These are phyloP conservation scores for Flaveria bidentis DNA, from an alignment of 129 eudicot species.

Conservation along the genomic window DNA sequence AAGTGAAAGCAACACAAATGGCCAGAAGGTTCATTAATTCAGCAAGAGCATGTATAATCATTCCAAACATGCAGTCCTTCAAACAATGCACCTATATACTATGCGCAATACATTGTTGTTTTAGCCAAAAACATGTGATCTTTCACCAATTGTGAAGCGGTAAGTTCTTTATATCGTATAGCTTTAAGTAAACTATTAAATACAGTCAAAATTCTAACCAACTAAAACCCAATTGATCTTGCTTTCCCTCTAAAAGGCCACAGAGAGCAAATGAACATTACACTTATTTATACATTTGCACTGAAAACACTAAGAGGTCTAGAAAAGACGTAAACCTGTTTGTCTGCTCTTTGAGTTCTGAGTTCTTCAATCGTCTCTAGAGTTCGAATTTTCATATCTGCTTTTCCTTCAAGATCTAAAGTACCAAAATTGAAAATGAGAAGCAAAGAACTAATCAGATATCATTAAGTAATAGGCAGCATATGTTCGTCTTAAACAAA, in stretches of 20 bases:
- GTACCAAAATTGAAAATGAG: background rate
- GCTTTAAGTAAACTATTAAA: background rate
- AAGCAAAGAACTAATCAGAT: background rate
- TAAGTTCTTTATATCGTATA: background rate
- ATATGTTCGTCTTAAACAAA: background rate
- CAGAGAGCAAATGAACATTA: background rate
- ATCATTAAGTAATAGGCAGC: slow-evolving; percentile 1
- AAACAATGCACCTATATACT: background rate
- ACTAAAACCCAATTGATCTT: slow-evolving; percentile 9
- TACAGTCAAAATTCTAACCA: background rate
- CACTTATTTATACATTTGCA: slow-evolving; percentile 2
- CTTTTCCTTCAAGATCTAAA: slow-evolving; percentile 87
- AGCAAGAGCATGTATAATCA: background rate
- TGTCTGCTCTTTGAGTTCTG: slow-evolving; percentile 88
- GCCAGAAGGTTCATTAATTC: background rate
- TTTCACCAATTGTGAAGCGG: background rate
- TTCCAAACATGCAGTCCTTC: background rate
- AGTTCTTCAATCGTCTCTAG: slow-evolving; percentile 80
- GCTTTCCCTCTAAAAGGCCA: background rate
- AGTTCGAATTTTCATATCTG: slow-evolving; percentile 85
- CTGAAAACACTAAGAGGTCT: no score
- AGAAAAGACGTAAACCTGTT: slow-evolving; percentile 52
- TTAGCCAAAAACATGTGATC: background rate
- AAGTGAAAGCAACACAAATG: background rate
- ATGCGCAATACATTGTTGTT: background rate